Evolutionary conservation across 2,329 filamentous ascomycete species (phyloP).

Genomic region (Cladophialophora chaetospira): DNA sequence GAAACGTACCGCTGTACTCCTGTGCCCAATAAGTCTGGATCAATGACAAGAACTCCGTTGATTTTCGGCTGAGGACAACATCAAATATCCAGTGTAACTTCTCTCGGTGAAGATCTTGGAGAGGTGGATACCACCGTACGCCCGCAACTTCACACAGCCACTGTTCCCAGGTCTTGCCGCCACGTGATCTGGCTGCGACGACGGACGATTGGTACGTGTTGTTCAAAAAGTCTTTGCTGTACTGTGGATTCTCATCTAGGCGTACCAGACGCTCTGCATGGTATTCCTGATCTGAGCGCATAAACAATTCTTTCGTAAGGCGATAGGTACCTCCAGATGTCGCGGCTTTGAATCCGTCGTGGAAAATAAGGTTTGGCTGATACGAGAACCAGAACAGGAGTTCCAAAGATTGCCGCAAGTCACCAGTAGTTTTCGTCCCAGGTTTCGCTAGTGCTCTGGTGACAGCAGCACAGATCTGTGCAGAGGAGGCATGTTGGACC

Average conservation of each 20-base stretch:
- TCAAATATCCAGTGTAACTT: conserved; percentile 20
- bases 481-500: conserved; percentile 4
- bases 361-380: not conserved
- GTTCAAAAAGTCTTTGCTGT: conserved; percentile 12
- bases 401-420: conserved; percentile 11
- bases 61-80: conserved; percentile 4
- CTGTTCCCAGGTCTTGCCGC: conserved; percentile 16
- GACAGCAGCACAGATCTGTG: conserved; percentile 8
- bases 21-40: conserved; percentile 13
- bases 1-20: conserved; percentile 13
- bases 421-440: not conserved
- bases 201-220: conserved; percentile 8
- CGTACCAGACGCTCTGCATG: conserved; percentile 13
- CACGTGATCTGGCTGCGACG: conserved; percentile 14
- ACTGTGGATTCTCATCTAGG: conserved; percentile 6
- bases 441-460: not conserved
- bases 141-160: conserved; percentile 21
- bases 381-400: conserved; percentile 20
- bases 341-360: not conserved
- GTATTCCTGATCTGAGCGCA: conserved; percentile 11
- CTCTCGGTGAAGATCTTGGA: conserved; percentile 1
- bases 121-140: conserved; percentile 21
- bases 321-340: not conserved
- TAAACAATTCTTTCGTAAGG: conserved; percentile 11
- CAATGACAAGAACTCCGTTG: conserved; percentile 13